These are phyloP conservation scores for Sequoiadendron giganteum DNA, from an alignment of 75 land plant species.

Conservation along the genomic window DNA sequence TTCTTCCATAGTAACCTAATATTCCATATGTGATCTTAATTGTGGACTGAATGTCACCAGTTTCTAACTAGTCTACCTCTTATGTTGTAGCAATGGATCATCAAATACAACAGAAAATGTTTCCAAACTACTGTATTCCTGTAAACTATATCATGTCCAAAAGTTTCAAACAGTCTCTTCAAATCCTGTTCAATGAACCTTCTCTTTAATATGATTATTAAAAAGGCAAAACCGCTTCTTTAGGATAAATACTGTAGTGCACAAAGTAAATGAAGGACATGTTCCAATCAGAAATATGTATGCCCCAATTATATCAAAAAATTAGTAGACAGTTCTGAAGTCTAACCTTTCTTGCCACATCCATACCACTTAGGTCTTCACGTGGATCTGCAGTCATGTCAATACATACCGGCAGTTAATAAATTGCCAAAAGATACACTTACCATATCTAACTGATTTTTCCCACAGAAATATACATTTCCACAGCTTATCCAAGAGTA, in stretches of 20 bases:
- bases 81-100: neutral
- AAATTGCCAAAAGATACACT: neutral
- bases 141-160: neutral
- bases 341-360: constrained; percentile 89
- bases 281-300: neutral
- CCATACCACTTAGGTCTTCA: constrained; percentile 91
- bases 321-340: neutral
- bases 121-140: neutral
- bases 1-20: neutral
- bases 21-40: neutral
- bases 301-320: neutral
- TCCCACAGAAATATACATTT: neutral
- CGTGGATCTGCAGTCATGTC: constrained; percentile 67
- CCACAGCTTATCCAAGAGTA: neutral
- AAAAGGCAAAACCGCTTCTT: neutral
- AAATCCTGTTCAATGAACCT: neutral
- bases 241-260: neutral
- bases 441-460: neutral
- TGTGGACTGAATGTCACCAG: neutral
- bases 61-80: neutral
- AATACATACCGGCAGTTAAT: constrained; percentile 10
- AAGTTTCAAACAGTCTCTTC: neutral
- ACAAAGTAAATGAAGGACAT: neutral
- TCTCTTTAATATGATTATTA: neutral
- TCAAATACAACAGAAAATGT: neutral